A percentile compares a stretch with the other conserved stretches of the same genome.
Evolutionary conservation across 805 yeast genomes (phyloP).

Genomic region (Candida alai): DNA sequence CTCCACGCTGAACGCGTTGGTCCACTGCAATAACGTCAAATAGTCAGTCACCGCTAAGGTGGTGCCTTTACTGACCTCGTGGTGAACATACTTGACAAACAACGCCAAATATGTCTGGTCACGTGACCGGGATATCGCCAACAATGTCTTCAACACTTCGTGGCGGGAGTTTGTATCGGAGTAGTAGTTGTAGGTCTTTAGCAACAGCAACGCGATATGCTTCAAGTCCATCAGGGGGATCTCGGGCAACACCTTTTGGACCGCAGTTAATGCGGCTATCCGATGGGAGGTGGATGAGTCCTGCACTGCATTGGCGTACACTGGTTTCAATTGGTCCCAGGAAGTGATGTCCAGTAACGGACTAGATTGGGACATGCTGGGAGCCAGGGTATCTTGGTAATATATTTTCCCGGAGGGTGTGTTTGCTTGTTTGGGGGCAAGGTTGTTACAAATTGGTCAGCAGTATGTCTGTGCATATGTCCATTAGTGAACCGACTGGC

Average conservation of each 20-base stretch:
- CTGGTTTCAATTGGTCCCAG: constrained; percentile 24
- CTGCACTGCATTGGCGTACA: constrained; percentile 17
- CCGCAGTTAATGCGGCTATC: constrained; percentile 27
- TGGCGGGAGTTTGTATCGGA: constrained; percentile 48
- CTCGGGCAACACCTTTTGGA: constrained; percentile 23
- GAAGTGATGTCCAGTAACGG: no score
- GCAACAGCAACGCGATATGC: constrained; percentile 25
- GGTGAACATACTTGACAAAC: constrained; percentile 37
- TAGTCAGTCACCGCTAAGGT: constrained; percentile 53
- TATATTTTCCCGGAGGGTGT: no score
- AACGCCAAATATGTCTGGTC: constrained; percentile 31
- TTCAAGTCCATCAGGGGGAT: constrained; percentile 17
- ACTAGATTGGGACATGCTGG: no score
- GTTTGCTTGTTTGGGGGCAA: no score
- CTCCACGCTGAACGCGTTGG: constrained; percentile 30
- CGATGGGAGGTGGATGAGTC: constrained; percentile 36
- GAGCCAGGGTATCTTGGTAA: no score
- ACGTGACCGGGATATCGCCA: constrained; percentile 26
- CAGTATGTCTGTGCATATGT: no score
- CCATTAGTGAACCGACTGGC: no score
- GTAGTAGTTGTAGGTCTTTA: constrained; percentile 48
- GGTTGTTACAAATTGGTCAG: no score
- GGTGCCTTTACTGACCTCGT: constrained; percentile 22
- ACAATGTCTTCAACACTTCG: constrained; percentile 38
- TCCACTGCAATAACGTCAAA: constrained; percentile 58